Base-by-base conservation (phyloP, 805 yeast species). In the Myxozyma melibiosi region DNA sequence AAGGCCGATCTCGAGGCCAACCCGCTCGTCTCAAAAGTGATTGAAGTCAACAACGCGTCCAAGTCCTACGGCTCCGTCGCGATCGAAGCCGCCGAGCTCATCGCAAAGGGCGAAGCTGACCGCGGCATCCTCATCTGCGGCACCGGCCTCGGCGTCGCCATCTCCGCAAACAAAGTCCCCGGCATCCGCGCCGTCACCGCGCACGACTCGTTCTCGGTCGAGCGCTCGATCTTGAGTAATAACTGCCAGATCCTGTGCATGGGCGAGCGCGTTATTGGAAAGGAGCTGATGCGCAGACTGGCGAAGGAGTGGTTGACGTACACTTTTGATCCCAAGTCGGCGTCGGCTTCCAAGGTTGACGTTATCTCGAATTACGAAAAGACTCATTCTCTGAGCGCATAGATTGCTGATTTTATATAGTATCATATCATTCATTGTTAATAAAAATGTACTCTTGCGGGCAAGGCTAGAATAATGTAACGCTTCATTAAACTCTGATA, bases 141-240 rank as follows among this genome's bases (percentile, higher is more conserved):
- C 2, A 78, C 81, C 7, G 81, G 81, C 1, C 68, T 78, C 34
- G 81, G 81, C 0, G 80, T 78, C n/a, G 79, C 80, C 13, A 71
- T 78, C 48, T 68, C 76, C 37, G 80, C 81, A 13, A 78, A 77
- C 67, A 77, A 77, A 62, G 81, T 77, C 20, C 64, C 70, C 2
- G 80, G 80, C 9, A 76, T 77, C 52, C 67, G 80, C 44, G 80
- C 80, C 1, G 80, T 74, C 8, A 77, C 80, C 22, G 80, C 80
- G 3, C 80, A 77, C 55, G 80, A 77, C 62, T 71, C 77, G 4
- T 77, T 76, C 68, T 71, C 76, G 39, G 80, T 77, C 20, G 81
- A 77, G 64, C 68, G 81, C 53, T 71, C 76, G 33, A 76, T 77
- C 28, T 68, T 76, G 20, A 71, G 76, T 20, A 77, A 77, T 63